These are phyloP conservation scores for Alternaria atra DNA, from an alignment of 2,329 filamentous ascomycete genomes.

Conservation along the genomic window DNA sequence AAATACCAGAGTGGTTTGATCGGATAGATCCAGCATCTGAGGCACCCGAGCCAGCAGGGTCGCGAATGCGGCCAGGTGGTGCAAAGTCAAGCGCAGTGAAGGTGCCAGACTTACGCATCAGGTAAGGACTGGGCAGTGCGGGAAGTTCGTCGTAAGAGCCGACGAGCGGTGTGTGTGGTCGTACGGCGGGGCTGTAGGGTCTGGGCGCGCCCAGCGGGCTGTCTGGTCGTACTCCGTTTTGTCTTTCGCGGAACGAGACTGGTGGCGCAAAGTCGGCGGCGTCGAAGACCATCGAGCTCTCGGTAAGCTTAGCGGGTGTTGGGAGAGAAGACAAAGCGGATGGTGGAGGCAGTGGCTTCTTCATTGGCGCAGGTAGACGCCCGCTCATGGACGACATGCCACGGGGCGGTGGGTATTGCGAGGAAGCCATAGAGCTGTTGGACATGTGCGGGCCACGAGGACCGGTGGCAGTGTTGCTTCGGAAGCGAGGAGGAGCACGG, in stretches of 20 bases:
- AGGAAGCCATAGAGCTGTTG: slow-evolving; percentile 59
- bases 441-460: slow-evolving; percentile 56
- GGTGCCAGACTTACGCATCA: slow-evolving; percentile 78
- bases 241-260: slow-evolving; percentile 66
- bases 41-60: slow-evolving; percentile 42
- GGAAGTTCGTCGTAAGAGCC: slow-evolving; percentile 88
- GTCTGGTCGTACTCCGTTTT: slow-evolving; percentile 69
- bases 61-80: slow-evolving; percentile 76
- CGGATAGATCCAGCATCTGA: slow-evolving; percentile 62
- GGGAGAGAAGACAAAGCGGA: slow-evolving; percentile 77
- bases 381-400: slow-evolving; percentile 55
- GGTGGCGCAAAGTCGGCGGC: slow-evolving; percentile 90
- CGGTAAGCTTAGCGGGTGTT: slow-evolving; percentile 83
- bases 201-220: slow-evolving; percentile 66
- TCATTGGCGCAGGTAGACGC: slow-evolving; percentile 52
- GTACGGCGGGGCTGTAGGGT: slow-evolving; percentile 78
- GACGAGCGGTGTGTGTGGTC: slow-evolving; percentile 78
- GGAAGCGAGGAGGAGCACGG: slow-evolving; percentile 67
- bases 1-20: slow-evolving; percentile 82
- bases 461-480: slow-evolving; percentile 43
- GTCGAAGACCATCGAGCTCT: slow-evolving; percentile 75
- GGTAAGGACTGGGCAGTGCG: slow-evolving; percentile 83
- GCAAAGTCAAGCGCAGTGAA: slow-evolving; percentile 85
- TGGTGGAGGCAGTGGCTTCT: slow-evolving; percentile 75
- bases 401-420: slow-evolving; percentile 50